These are phyloP conservation scores for Schwanniomyces pseudopolymorphus DNA, from an alignment of 805 yeast species.

Conservation along the genomic window DNA sequence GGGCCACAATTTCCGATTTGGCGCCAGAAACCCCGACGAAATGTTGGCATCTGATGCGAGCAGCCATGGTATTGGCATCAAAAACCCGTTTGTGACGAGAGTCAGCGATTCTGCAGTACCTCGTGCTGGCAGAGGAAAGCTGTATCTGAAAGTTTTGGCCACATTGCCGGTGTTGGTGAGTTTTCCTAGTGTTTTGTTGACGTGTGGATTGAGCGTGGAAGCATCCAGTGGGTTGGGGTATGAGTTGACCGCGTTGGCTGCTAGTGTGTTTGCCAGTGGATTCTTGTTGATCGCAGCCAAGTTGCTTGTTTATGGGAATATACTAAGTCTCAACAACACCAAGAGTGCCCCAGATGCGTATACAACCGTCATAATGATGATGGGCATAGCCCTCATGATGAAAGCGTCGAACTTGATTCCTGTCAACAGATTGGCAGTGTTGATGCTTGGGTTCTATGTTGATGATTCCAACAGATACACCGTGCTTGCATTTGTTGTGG, in stretches of 20 bases:
- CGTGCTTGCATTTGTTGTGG: conserved; percentile 24
- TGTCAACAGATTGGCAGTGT: conserved; percentile 22
- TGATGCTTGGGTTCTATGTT: conserved; percentile 29
- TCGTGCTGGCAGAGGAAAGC: not conserved
- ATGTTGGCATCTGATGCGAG: not conserved
- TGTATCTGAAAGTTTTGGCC: conserved; percentile 13
- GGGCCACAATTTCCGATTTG: not conserved
- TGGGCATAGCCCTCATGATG: conserved; percentile 19
- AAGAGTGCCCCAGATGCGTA: not conserved
- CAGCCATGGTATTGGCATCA: not conserved
- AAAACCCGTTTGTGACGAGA: not conserved
- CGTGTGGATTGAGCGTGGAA: conserved; percentile 13
- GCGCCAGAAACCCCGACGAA: not conserved
- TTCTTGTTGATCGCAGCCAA: conserved; percentile 16
- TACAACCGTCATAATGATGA: conserved; percentile 12
- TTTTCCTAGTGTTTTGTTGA: conserved; percentile 28
- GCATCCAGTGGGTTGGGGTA: not conserved
- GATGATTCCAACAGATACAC: conserved; percentile 31
- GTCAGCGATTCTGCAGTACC: too few species aligned
- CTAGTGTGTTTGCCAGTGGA: conserved; percentile 22
- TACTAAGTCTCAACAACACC: conserved; percentile 6
- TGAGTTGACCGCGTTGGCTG: conserved; percentile 6
- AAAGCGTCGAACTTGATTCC: conserved; percentile 23
- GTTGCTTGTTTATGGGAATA: conserved; percentile 12
- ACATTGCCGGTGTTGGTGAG: conserved; percentile 35